These are phyloP conservation scores for Ophiostoma triangulosporum DNA, from an alignment of 2,329 filamentous ascomycete species.

Conservation along the genomic window DNA sequence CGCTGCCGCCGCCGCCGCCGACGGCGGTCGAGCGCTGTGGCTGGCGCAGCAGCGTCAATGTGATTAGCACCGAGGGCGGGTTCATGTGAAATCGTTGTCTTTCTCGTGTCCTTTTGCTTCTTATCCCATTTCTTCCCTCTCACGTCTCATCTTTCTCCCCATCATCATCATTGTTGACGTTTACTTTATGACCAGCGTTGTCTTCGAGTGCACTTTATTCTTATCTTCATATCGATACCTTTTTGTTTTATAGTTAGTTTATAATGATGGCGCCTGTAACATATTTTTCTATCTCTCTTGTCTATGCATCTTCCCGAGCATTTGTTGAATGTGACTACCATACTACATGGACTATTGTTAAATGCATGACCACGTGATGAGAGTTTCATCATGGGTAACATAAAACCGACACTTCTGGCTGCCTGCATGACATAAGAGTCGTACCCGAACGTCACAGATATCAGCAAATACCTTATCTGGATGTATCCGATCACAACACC, in stretches of 20 bases:
- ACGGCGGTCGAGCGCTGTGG: constrained; percentile 29
- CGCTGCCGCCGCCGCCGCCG: constrained; percentile 13
- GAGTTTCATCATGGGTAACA: too few relatives aligned
- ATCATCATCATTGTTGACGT: neutral
- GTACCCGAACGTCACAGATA: too few relatives aligned
- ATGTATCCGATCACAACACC: too few relatives aligned
- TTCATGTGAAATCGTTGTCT: constrained; percentile 36
- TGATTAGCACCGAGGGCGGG: constrained; percentile 39
- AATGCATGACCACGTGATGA: too few relatives aligned
- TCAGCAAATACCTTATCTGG: too few relatives aligned
- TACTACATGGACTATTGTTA: too few relatives aligned
- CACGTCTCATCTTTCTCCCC: neutral
- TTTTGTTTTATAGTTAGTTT: neutral
- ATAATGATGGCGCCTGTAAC: neutral
- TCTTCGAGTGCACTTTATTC: neutral
- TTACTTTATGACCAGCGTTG: neutral
- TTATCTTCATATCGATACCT: neutral
- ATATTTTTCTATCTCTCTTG: neutral
- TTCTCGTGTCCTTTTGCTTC: neutral
- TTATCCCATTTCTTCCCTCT: neutral
- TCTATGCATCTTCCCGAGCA: too few relatives aligned
- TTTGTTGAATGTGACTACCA: neutral
- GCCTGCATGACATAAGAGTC: too few relatives aligned
- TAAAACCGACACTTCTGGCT: too few relatives aligned
- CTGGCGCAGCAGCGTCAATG: constrained; percentile 44